Evolutionary conservation across 257 asterid species (phyloP), one percentile per base, ranked within the genome.

Genomic region (Ilex asprella): DNA sequence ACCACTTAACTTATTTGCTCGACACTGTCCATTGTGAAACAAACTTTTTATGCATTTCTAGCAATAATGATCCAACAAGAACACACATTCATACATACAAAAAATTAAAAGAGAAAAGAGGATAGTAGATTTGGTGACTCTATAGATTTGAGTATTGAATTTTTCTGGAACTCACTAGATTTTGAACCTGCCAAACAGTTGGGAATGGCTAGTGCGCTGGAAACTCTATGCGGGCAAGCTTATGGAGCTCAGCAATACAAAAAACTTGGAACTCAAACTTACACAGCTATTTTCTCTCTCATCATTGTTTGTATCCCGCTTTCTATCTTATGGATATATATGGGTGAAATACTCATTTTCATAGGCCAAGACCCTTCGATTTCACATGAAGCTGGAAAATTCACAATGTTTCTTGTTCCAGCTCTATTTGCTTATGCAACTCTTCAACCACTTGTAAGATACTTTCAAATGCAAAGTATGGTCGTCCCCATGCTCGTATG

Each of bases 121-220:
- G 41, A 0, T 35, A 35, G 5, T 8, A 35, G 8, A 35, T 4
- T 35, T 0, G 8, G 41, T 35, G 41, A 35, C 8, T 35, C 41
- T 0, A 35, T 35, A 3, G 41, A 35, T 4, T 35, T 35, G 5
- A 35, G 41, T 35, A 35, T 35, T 35, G 41, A 35, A 35, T 35
- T 35, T 35, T 35, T 35, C 41, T 6, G n/a, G 21, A 9, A 14
- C 43, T 60, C n/a, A 65, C 59, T 12, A 41, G 39, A 29, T 30
- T 62, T 55, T 58, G 39, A 9, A 50, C 56, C 2, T 15, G 35
- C 63, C 62, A 30, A 73, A 72, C 81, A 91, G 95, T 66, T 83
- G 47, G 97, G 98, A 16, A 78, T 88, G 96, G 91, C 94, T 2
- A 53, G 86, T 61, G 98, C 91, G 35, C 64, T 91, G 69, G 98